phyloP scores from a whole-genome alignment of 106 monocot genomes.

The Chionographis japonica region DNA sequence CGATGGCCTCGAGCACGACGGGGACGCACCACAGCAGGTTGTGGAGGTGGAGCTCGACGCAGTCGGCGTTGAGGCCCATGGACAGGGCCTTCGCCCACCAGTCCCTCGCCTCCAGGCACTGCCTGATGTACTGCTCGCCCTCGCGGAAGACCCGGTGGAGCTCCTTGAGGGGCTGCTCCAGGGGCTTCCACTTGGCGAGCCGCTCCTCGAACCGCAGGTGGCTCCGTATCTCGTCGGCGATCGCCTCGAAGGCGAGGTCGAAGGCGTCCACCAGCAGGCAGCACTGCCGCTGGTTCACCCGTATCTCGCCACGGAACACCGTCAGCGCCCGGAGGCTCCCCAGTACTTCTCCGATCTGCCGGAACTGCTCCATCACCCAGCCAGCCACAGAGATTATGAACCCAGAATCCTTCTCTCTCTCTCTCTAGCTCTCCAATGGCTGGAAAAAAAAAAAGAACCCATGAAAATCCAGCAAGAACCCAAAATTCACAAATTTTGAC shows the following conservation, averaged over 20 bases:
- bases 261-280: conserved; percentile 47
- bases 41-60: conserved; percentile 50
- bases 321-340: conserved; percentile 55
- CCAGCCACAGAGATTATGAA: not conserved
- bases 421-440: no score
- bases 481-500: no score
- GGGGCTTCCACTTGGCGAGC: conserved; percentile 56
- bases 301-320: conserved; percentile 55
- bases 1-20: conserved; percentile 60
- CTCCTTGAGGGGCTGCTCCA: conserved; percentile 50
- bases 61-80: conserved; percentile 36
- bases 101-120: conserved; percentile 42
- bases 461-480: no score
- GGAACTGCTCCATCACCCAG: conserved; percentile 59
- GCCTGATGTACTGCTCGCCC: conserved; percentile 49
- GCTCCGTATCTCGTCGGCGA: conserved; percentile 33
- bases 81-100: conserved; percentile 54
- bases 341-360: conserved; percentile 60
- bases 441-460: no score
- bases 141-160: conserved; percentile 47
- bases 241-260: conserved; percentile 36
- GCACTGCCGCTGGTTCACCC: conserved; percentile 59
- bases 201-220: conserved; percentile 52
- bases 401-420: no score
- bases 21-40: conserved; percentile 61